Percentiles rank a stretch among this genome's conserved stretches.
These are phyloP conservation scores for Corylus heterophylla DNA, from an alignment of 306 rosid genomes.

Conservation along the genomic window DNA sequence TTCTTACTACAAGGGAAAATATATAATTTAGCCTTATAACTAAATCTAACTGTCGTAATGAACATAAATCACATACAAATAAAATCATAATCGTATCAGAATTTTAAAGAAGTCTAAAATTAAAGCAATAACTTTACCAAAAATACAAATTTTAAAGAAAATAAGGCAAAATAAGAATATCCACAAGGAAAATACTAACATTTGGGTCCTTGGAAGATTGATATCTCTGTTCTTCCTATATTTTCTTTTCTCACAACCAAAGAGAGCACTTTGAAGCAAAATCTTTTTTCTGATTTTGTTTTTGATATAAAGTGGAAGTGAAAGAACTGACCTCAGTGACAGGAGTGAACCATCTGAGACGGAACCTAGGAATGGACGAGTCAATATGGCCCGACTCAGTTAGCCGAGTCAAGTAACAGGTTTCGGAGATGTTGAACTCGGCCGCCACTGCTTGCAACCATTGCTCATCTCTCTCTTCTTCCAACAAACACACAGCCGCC, in stretches of 20 bases:
- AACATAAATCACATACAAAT: neutral
- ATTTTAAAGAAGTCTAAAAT: neutral
- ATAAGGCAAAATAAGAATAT: neutral
- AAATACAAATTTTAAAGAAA: no score
- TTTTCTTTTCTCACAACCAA: neutral
- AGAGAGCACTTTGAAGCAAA: neutral
- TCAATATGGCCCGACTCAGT: slow-evolving; percentile 20
- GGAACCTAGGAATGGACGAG: slow-evolving; percentile 47
- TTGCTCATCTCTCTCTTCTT: slow-evolving; percentile 49
- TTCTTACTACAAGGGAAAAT: neutral
- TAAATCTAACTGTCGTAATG: neutral
- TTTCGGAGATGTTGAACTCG: slow-evolving; percentile 59
- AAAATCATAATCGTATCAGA: neutral
- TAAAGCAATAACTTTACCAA: neutral
- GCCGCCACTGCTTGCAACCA: slow-evolving; percentile 66
- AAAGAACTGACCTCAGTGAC: slow-evolving; percentile 47
- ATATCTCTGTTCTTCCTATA: neutral
- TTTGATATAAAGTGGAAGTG: neutral
- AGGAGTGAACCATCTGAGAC: slow-evolving; percentile 87
- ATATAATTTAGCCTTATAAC: neutral
- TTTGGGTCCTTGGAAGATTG: neutral
- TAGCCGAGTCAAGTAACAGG: slow-evolving; percentile 46
- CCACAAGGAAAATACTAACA: neutral
- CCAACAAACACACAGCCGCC: slow-evolving; percentile 68
- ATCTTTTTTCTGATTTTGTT: no score